Evolutionary conservation across 352 stramenopile species (phyloP), one percentile per base, ranked within the genome.

Genomic region (Phytophthora pseudosyringae): DNA sequence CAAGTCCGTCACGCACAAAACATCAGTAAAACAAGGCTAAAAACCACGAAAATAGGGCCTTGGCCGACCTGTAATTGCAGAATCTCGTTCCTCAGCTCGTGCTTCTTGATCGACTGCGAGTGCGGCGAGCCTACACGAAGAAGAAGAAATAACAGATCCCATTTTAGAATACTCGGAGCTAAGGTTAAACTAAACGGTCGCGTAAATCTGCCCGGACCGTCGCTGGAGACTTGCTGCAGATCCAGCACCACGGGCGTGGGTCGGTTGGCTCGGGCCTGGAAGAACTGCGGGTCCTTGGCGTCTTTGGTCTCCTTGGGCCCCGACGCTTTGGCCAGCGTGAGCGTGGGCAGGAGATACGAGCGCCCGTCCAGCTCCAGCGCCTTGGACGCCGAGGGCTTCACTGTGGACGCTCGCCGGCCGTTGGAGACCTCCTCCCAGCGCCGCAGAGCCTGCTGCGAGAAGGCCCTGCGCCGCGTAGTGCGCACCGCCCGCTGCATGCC

Each of bases 91-190:
- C 82, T 76, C 50, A 93, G 64, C 50, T 93, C 80, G 52, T 89
- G 76, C 48, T 88, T 87, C 69, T 91, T 91, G 61, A 93, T 92
- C 0, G 82, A 82, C 46, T 86, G 81, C 10, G 85, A 86, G 44
- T 93, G 85, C 3, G 85, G 85, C 2, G 84, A 91, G 33, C 84
- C 83, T 91, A 36, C 2, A 10, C n/a, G 16, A 50, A 39, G 26
- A 43, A 25, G 40, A 29, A 51, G 5, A 38, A 28, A 35, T 36
- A 33, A 51, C 0, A 41, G 40, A 35, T 38, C 21, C 21, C 21
- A 21, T 21, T 21, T 21, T 21, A 21, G 21, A 21, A 21, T 21
- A 21, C 2, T 21, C 21, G 21, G 21, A 21, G 21, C 21, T 21
- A 21, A 21, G 21, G 1, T 21, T 21, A 21, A 21, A 21, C 21